phyloP scores from a whole-genome alignment of 768 basidiomycete species.

The Lyophyllum atratum region DNA sequence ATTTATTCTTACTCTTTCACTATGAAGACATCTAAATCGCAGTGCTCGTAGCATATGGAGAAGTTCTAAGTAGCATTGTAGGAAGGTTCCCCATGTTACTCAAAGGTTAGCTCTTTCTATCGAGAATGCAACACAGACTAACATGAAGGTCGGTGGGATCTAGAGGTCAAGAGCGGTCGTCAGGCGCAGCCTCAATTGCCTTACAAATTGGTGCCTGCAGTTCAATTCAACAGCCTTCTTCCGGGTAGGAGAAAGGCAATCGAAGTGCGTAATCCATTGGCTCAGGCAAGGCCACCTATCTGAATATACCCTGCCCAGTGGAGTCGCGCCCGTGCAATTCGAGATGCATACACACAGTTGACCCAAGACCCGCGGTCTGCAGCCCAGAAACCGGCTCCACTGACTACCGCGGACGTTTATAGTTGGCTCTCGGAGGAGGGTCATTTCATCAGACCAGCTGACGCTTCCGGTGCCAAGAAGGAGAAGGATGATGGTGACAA shows the following conservation, averaged over 20 bases:
- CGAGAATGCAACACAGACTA: background rate
- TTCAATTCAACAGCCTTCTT: constrained; percentile 37
- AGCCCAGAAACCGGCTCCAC: constrained; percentile 19
- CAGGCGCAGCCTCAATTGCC: constrained; percentile 29
- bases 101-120: constrained; percentile 30
- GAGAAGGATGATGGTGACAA: constrained; percentile 2
- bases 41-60: constrained; percentile 20
- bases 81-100: constrained; percentile 45
- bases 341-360: constrained; percentile 37
- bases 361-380: constrained; percentile 13
- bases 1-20: background rate
- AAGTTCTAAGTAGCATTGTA: constrained; percentile 32
- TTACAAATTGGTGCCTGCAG: constrained; percentile 39
- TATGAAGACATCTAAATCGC: constrained; percentile 8
- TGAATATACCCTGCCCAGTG: constrained; percentile 33
- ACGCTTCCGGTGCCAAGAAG: background rate
- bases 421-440: constrained; percentile 46
- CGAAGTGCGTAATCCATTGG: constrained; percentile 33
- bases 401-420: constrained; percentile 47
- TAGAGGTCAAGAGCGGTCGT: constrained; percentile 29
- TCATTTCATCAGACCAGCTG: constrained; percentile 30
- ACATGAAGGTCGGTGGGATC: background rate
- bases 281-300: background rate
- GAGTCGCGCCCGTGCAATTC: constrained; percentile 47
- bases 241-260: constrained; percentile 53